Conservation (phyloP, 208 protist species). For the Endotrypanum monterogeii region DNA sequence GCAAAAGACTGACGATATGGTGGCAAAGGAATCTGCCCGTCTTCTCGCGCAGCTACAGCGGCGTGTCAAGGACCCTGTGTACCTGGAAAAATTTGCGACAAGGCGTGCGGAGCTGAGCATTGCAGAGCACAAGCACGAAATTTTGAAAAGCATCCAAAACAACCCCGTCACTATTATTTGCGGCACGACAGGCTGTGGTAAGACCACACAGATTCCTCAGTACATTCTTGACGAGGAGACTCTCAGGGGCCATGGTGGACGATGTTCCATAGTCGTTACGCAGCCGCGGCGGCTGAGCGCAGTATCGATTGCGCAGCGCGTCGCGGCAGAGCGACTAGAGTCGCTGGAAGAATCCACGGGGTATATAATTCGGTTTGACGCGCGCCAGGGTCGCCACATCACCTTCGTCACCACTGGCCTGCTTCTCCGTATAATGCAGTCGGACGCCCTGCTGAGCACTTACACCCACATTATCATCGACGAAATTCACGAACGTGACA, state of each 20-base stretch:
- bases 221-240: slow-evolving; percentile 92
- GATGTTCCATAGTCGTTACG: slow-evolving; percentile 92
- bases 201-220: slow-evolving; percentile 97
- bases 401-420: slow-evolving; percentile 99
- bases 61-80: slow-evolving; percentile 60
- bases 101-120: slow-evolving; percentile 77
- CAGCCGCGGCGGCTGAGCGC: slow-evolving; percentile 98
- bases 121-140: slow-evolving; percentile 56
- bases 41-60: slow-evolving; percentile 46
- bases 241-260: slow-evolving; percentile 53
- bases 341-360: slow-evolving; percentile 96
- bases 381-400: slow-evolving; percentile 91
- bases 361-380: slow-evolving; percentile 99
- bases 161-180: slow-evolving; percentile 93
- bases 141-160: slow-evolving; percentile 66
- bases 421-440: slow-evolving; percentile 95
- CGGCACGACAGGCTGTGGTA: slow-evolving; percentile 97
- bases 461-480: slow-evolving; percentile 99
- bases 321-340: slow-evolving; percentile 97
- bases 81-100: slow-evolving; percentile 65
- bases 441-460: slow-evolving; percentile 79
- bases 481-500: slow-evolving; percentile 99
- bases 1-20: neutral
- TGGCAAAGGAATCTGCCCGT: slow-evolving; percentile 46
- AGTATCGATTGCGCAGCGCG: slow-evolving; percentile 97